phyloP scores from a whole-genome alignment of 2,329 filamentous ascomycete species.

The Parastagonospora nodorum region DNA sequence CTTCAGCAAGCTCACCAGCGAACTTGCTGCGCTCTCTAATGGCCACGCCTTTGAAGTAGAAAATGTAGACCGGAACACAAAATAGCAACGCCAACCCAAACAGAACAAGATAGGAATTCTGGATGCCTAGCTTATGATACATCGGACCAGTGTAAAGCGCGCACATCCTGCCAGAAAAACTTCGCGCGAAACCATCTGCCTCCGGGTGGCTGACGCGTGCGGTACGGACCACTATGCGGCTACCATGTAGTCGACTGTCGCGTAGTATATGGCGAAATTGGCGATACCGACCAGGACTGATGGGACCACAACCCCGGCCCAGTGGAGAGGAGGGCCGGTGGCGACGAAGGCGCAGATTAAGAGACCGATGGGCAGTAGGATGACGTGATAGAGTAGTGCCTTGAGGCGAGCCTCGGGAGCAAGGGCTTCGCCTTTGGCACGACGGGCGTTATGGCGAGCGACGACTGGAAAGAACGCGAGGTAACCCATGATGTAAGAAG shows the following conservation, averaged over 20 bases:
- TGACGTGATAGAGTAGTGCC: constrained; percentile 66
- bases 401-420: constrained; percentile 69
- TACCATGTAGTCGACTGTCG: constrained; percentile 79
- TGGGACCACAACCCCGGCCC: constrained; percentile 60
- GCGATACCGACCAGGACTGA: constrained; percentile 69
- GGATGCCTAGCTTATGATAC: constrained; percentile 34
- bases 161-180: constrained; percentile 74
- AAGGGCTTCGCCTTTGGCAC: constrained; percentile 52
- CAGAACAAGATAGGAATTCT: constrained; percentile 49
- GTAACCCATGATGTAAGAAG: constrained; percentile 69
- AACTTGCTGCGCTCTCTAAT: constrained; percentile 51
- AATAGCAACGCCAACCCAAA: constrained; percentile 56
- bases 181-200: constrained; percentile 75
- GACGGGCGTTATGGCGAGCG: constrained; percentile 52
- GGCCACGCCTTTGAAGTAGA: constrained; percentile 61
- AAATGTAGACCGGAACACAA: constrained; percentile 59
- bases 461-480: constrained; percentile 61
- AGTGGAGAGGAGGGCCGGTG: constrained; percentile 64
- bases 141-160: constrained; percentile 58
- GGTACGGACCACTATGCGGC: constrained; percentile 70
- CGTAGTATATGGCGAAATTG: constrained; percentile 73
- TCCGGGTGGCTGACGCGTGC: constrained; percentile 77
- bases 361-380: constrained; percentile 68
- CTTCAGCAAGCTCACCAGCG: constrained; percentile 26
- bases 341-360: constrained; percentile 68